Evolutionary conservation across 305 asterid species (phyloP), one percentile per base, ranked within the genome.

Genomic region (Fraxinus ornus): DNA sequence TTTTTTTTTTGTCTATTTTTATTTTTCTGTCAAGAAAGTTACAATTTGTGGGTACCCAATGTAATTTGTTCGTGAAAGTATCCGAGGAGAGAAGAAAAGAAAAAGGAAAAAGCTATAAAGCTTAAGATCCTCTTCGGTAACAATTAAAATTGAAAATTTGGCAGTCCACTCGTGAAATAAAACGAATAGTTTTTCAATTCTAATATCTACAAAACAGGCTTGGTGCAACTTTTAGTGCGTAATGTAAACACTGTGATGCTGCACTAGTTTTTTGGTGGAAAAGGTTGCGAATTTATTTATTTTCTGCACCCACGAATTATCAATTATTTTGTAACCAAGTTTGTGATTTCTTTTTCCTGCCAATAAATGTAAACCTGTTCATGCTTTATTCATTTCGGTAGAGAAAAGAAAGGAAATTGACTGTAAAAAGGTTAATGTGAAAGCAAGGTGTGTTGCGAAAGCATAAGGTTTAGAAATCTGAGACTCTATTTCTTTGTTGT

Each of bases 171-270:
- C 26, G 26, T 24, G 26, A 24, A 24, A 24, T 24, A 24, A 24
- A 24, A 24, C 0, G 26, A 24, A 0, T 24, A 24, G 26, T 24
- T 24, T 24, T 24, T 24, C 26, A 24, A 24, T 24, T 24, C 1
- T 24, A 24, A 24, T 24, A 24, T 24, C 26, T 24, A 24, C 26
- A 0, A 24, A 24, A 24, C 26, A 24, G 26, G 41, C 7, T 24
- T 7, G 64, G 83, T 85, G 74, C 78, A 74, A 75, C 36, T 81
- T 0, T 79, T 76, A 24, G 13, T 77, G 84, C 78, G 57, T 47
- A 81, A 79, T 64, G 83, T 81, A 41, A 57, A 33, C 70, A 17
- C 30, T 64, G 0, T 81, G 81, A 81, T 68, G 75, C 75, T 68
- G 36, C 37, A 68, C n/a, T 26, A 22, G 19, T 24, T 66, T 62